These are phyloP conservation scores for Ilyonectria sp. DNA, from an alignment of 2,329 filamentous ascomycete genomes.

Conservation along the genomic window DNA sequence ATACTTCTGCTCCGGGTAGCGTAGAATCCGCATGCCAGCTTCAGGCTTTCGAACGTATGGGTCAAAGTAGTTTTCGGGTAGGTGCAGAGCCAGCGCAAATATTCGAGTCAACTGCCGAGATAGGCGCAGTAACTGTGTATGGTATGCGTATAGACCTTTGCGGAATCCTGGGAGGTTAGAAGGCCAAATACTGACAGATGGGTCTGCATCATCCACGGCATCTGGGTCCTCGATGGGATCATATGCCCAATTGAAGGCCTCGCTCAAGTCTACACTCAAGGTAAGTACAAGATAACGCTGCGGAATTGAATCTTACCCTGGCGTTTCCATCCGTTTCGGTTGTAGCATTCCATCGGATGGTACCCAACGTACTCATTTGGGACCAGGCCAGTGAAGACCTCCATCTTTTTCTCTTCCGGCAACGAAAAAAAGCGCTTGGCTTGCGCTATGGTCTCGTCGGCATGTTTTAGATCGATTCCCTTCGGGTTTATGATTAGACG, in stretches of 20 bases:
- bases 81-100: conserved; percentile 58
- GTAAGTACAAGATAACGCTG: conserved; percentile 30
- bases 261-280: conserved; percentile 48
- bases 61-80: conserved; percentile 59
- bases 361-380: conserved; percentile 54
- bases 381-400: conserved; percentile 59
- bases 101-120: conserved; percentile 56
- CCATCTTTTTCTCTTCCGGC: conserved; percentile 61
- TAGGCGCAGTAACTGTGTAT: conserved; percentile 52
- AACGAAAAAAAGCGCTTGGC: conserved; percentile 60
- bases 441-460: conserved; percentile 53
- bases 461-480: conserved; percentile 50
- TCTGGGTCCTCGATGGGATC: conserved; percentile 49
- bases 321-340: conserved; percentile 56
- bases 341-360: conserved; percentile 57
- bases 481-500: conserved; percentile 22
- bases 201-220: conserved; percentile 46
- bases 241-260: conserved; percentile 55
- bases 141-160: conserved; percentile 48
- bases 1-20: conserved; percentile 56
- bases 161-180: conserved; percentile 54
- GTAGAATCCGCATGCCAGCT: conserved; percentile 55
- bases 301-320: conserved; percentile 42
- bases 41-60: conserved; percentile 51
- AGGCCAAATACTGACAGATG: conserved; percentile 49